Conservation (phyloP, 2,329 filamentous ascomycete species). For the Monilinia aucupariae region DNA sequence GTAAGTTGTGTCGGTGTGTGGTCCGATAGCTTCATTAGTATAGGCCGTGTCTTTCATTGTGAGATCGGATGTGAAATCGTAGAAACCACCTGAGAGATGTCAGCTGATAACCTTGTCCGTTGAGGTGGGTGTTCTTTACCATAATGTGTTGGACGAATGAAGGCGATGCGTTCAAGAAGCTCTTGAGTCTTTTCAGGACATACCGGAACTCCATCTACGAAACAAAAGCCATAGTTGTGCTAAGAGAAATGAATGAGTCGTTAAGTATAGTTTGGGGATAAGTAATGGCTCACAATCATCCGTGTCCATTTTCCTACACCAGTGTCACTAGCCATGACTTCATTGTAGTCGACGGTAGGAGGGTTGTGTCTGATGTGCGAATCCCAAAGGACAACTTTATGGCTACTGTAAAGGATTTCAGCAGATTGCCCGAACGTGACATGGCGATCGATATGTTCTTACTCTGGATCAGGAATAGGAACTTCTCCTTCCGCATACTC, state of each 20-base stretch:
- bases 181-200: constrained; percentile 64
- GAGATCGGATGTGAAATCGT: constrained; percentile 86
- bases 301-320: constrained; percentile 58
- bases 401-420: not conserved
- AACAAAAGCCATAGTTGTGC: constrained; percentile 69
- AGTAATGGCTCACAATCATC: constrained; percentile 49
- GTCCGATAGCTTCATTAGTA: constrained; percentile 65
- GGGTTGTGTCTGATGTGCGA: constrained; percentile 40
- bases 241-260: constrained; percentile 36
- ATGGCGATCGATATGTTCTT: not conserved
- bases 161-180: constrained; percentile 76
- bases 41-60: constrained; percentile 88
- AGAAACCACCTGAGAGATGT: constrained; percentile 54
- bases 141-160: constrained; percentile 88
- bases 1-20: constrained; percentile 94
- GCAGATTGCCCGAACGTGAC: not conserved
- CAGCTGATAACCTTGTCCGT: constrained; percentile 12
- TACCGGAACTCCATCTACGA: constrained; percentile 65
- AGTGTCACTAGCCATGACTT: constrained; percentile 51
- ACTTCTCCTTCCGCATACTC: not conserved
- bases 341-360: constrained; percentile 55
- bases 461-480: not conserved
- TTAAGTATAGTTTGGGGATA: not conserved
- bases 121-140: constrained; percentile 43
- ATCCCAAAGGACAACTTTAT: constrained; percentile 34